Base-by-base conservation (phyloP, 345 rosid species). In the Schrenkiella parvula region DNA sequence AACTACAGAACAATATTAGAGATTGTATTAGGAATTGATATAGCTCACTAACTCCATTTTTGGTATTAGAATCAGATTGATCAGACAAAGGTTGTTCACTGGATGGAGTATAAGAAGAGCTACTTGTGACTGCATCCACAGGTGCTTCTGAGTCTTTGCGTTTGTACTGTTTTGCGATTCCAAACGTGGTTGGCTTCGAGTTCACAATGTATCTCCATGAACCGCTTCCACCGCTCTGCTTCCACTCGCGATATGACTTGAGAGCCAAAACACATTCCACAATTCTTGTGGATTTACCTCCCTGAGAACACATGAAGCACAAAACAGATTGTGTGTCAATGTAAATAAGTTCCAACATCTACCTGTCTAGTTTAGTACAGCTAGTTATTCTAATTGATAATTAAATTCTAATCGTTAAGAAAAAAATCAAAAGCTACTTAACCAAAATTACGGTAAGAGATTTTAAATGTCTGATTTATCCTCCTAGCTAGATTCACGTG, bases 201-300 rank as follows among this genome's bases (percentile, higher is more conserved):
- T 74, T 89, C 66, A 84, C 87, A 44, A 78, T 82, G 56, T 81
- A 84, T 64, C 88, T 91, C 96, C 93, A 91, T 9, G 81, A 55
- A 51, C 97, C 93, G 38, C 60, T 77, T 60, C 90, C 97, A 66
- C 95, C 97, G 21, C 75, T 79, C 64, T 83, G 87, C 64, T 88
- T 93, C 97, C 98, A 91, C 54, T 89, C 98, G 12, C 82, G 60
- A 58, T 91, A 93, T 53, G 95, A 84, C 82, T 93, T 91, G 39
- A 91, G 86, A 9, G 95, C 98, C 78, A 93, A 84, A 59, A 89
- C 89, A 83, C 87, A 84, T 52, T 86, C 85, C 68, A 89, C 95
- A 69, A 91, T 76, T 84, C 97, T 88, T 29, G 84, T 57, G 21
- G 96, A 83, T 76, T 90, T 86, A 59, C 96, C 96, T 69, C 91